Evolutionary conservation across 331 rosid genomes (phyloP).

Genomic region (Spiraea crenata): DNA sequence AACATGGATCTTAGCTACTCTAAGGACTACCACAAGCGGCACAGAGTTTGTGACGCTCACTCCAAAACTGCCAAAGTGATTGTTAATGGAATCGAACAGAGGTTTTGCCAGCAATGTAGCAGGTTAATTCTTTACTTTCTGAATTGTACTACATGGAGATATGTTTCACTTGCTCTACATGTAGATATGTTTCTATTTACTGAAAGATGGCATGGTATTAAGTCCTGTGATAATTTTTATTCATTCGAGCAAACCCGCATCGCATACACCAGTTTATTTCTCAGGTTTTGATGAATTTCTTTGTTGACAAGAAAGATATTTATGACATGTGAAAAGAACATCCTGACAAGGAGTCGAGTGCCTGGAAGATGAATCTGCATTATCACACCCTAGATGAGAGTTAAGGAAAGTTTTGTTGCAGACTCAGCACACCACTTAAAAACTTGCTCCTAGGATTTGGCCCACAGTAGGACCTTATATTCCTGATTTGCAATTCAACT

Average conservation of each 20-base stretch:
- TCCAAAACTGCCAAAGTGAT: constrained; percentile 75
- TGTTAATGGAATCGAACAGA: constrained; percentile 76
- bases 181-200: background rate
- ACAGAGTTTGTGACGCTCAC: constrained; percentile 83
- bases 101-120: constrained; percentile 96
- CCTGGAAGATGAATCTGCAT: background rate
- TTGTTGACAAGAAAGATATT: background rate
- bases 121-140: constrained; percentile 38
- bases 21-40: constrained; percentile 83
- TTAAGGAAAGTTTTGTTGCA: constrained; percentile 12
- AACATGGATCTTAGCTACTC: constrained; percentile 72
- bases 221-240: constrained; percentile 15
- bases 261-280: background rate
- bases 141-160: background rate
- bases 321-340: background rate
- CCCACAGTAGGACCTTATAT: constrained; percentile 1
- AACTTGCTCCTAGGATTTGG: background rate
- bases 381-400: background rate
- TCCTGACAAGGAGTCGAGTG: background rate
- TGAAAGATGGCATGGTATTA: background rate
- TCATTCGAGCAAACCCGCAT: background rate
- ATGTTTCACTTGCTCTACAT: background rate
- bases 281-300: background rate
- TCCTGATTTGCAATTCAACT: background rate
- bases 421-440: background rate